Evolutionary conservation across 352 stramenopile species (phyloP), one percentile per base, ranked within the genome.

Genomic region (Pythium aristosporum): DNA sequence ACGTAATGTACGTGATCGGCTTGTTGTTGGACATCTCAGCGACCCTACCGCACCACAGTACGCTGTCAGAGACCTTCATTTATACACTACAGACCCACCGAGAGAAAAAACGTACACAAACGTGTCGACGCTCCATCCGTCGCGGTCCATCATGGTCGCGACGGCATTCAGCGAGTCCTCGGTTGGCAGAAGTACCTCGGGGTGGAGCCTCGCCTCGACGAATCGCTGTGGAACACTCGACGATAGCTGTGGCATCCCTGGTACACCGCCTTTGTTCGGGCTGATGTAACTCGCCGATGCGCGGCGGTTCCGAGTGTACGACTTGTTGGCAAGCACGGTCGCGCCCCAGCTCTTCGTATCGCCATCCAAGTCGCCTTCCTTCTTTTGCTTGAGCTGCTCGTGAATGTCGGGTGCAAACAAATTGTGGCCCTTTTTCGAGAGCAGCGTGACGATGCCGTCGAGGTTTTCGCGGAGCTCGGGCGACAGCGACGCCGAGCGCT

Each of bases 361-460:
- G 0, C 76, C 78, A 56, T 93, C 85, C 11, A 93, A 44, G 42
- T 90, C 82, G 7, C 75, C 74, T 47, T 85, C 80, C 42, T 79
- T 78, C 41, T 85, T 89, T 61, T 88, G 80, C 54, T 86, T 86
- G 54, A 94, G 75, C 51, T 92, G 82, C 37, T 92, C 85, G 50
- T 91, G 80, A 49, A 94, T 94, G 44, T 94, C 82, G 3, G 82
- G 85, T 0, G 83, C 81, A 58, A 92, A 92, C 7, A 94, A 68
- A 46, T 92, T 92, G 39, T 94, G 82, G 0, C 78, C 85, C 63
- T 91, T 90, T 56, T 87, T 86, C n/a, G 86, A 88, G 2, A 92
- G 75, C 28, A 92, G 58, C 52, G 76, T 71, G 16, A 94, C 79
- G 56, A 92, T 91, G 4, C 81, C 83, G 39, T 90, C 82, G 10